Evolutionary conservation across 169 alveolate species (phyloP).

Genomic region (Theileria equi): DNA sequence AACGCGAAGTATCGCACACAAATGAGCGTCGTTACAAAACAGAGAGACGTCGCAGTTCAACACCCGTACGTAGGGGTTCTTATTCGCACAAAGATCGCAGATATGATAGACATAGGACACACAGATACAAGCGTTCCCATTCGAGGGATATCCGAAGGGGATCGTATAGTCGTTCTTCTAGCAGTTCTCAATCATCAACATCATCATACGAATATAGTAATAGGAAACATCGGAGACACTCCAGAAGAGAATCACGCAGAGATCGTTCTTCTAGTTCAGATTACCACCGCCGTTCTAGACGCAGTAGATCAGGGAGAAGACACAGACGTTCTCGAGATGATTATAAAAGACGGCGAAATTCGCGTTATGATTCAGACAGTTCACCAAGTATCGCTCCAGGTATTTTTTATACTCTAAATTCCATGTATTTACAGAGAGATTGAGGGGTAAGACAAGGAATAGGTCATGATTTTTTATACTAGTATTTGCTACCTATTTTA

Average conservation of each 20-base stretch:
- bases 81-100: not conserved
- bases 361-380: not conserved
- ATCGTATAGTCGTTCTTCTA: not conserved
- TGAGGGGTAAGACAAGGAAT: not conserved
- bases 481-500: no score
- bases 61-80: not conserved
- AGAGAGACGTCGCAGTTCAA: no score
- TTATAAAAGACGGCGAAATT: not conserved
- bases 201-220: not conserved
- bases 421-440: not conserved
- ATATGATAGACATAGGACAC: slow-evolving; percentile 6
- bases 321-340: not conserved
- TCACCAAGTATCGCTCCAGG: slow-evolving; percentile 15
- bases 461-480: no score
- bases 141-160: no score
- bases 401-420: not conserved
- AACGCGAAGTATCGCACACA: no score
- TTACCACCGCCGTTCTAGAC: not conserved
- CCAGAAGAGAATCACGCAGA: no score
- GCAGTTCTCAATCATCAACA: no score
- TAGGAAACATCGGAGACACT: not conserved
- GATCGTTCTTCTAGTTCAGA: not conserved
- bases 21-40: no score
- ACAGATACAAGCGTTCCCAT: not conserved
- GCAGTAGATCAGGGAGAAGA: not conserved